phyloP scores from a whole-genome alignment of 208 protist genomes.

The Lotmaria passim region DNA sequence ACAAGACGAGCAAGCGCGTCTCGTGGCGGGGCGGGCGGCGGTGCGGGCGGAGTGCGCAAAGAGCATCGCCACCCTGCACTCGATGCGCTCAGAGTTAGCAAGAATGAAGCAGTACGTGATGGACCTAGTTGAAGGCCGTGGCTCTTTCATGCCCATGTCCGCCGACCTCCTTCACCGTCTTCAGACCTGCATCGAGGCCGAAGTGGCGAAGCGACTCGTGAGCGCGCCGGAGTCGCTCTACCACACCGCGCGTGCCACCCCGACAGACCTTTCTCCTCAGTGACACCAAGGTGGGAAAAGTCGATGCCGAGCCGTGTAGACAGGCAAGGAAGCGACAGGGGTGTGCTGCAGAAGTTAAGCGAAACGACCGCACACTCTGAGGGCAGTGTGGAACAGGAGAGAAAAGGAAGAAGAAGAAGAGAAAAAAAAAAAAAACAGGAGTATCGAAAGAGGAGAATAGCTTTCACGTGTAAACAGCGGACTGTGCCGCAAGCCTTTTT shows the following conservation, averaged over 20 bases:
- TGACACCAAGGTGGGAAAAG: neutral
- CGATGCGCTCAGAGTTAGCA: slow-evolving; percentile 41
- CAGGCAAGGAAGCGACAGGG: too few species aligned
- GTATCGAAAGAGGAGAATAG: too few species aligned
- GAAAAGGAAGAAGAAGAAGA: too few species aligned
- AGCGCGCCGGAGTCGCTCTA: neutral
- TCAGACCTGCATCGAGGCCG: slow-evolving; percentile 28
- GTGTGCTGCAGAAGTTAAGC: neutral
- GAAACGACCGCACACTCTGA: too few species aligned
- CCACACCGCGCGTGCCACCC: neutral
- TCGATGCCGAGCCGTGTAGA: neutral
- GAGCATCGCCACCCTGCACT: slow-evolving; percentile 28
- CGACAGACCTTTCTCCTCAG: neutral
- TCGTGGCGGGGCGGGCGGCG: slow-evolving; percentile 33
- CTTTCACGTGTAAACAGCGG: too few species aligned
- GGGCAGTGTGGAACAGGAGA: too few species aligned
- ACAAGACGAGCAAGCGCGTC: slow-evolving; percentile 29
- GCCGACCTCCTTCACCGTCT: slow-evolving; percentile 38
- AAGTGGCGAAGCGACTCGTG: slow-evolving; percentile 28
- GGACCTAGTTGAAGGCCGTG: slow-evolving; percentile 27
- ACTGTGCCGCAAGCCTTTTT: too few species aligned
- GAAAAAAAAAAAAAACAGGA: too few species aligned
- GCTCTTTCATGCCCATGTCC: slow-evolving; percentile 49
- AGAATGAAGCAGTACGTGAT: slow-evolving; percentile 42
- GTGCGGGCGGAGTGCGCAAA: slow-evolving; percentile 33